Conservation (phyloP, 2,329 filamentous ascomycete species). For the Apiospora sp. region DNA sequence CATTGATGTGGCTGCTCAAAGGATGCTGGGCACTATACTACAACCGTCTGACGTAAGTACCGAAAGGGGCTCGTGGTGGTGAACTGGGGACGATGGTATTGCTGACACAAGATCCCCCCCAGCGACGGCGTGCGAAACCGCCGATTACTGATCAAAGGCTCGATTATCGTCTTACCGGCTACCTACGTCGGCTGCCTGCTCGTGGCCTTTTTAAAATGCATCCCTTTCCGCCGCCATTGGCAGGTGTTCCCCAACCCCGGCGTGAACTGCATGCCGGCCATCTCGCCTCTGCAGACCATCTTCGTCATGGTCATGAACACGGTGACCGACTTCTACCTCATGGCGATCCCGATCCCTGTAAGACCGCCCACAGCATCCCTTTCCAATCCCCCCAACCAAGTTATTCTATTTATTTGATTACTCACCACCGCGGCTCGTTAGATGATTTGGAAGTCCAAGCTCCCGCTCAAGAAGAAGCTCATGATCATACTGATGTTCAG, state of each 20-base stretch:
- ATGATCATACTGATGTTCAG: conserved; percentile 57
- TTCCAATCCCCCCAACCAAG: conserved; percentile 25
- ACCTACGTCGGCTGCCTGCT: conserved; percentile 55
- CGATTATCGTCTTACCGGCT: conserved; percentile 48
- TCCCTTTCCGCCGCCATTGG: conserved; percentile 54
- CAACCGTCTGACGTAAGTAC: conserved; percentile 36
- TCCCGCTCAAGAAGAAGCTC: conserved; percentile 51
- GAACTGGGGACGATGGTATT: too few relatives aligned
- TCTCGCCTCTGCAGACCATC: conserved; percentile 54
- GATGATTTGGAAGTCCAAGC: conserved; percentile 54
- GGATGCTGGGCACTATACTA: conserved; percentile 38
- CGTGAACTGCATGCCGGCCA: conserved; percentile 56
- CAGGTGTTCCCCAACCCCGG: conserved; percentile 59
- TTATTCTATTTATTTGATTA: not conserved
- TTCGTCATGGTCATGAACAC: conserved; percentile 57
- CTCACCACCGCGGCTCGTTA: conserved; percentile 4
- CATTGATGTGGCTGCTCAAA: conserved; percentile 38
- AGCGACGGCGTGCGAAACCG: conserved; percentile 51
- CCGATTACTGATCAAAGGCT: conserved; percentile 48
- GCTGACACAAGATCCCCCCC: not conserved
- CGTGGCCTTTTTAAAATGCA: conserved; percentile 54
- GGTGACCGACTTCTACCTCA: conserved; percentile 56
- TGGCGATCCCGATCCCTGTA: conserved; percentile 56
- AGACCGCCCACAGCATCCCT: conserved; percentile 33
- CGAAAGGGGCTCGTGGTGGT: not conserved